Evolutionary conservation across 1,284 basidiomycete species (phyloP), one percentile per base, ranked within the genome.

Genomic region (Irpex sp.): DNA sequence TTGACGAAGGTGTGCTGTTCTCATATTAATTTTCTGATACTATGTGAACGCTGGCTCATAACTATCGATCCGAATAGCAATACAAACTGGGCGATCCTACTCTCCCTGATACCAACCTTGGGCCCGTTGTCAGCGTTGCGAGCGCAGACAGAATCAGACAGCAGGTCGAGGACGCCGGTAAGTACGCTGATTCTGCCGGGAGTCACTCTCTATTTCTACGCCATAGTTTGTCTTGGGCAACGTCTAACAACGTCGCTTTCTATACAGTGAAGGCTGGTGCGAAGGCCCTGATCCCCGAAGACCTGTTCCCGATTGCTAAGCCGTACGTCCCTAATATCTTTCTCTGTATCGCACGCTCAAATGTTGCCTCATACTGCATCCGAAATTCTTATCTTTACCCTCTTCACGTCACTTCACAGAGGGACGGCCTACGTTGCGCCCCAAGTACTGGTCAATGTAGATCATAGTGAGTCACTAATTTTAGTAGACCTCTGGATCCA

Each of bases 51-150:
- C 4, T 31, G 31, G 31, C 31, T 31, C 31, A 31, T 31, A 31
- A 31, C 3, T 31, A 4, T 44, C 34, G 34, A 17, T 40, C 3
- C 19, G 36, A 36, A 17, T 56, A 90, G 91, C 78, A 78, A 69
- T 96, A 95, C 77, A 88, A 85, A 69, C 85, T 98, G 8, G 95
- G 92, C 3, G 93, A 98, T 73, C 96, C 96, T 0, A 91, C 88
- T 0, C 77, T 84, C 55, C 73, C 84, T 5, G 82, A 85, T 11
- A 93, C 89, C 1, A 93, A 88, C 37, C 84, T 98, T 11, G 96
- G 96, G 0, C 96, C 96, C 0, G 96, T 98, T 4, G 89, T 98
- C 67, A 94, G 91, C 66, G 75, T 95, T 2, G 89, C 91, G 2
- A 93, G 91, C 67, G 95, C 95, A 0, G 82, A 87, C 62, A 82